phyloP scores from a whole-genome alignment of 257 asterid genomes.

The Solanum neorickii region DNA sequence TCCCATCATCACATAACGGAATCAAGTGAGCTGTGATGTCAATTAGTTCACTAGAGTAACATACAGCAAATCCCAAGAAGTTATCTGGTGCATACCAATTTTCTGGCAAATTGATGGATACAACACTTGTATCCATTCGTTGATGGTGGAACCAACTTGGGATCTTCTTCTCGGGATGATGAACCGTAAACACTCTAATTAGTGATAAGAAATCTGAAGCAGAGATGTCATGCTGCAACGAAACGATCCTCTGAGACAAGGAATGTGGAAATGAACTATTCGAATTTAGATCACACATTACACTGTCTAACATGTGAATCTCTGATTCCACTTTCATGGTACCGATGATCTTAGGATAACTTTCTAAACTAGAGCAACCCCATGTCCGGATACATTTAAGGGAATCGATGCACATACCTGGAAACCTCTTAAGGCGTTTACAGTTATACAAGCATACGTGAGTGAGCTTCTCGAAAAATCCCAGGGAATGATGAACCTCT shows the following conservation, averaged over 20 bases:
- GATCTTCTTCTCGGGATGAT: not conserved
- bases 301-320: not conserved
- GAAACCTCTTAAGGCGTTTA: not conserved
- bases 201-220: not conserved
- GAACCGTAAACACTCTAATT: not conserved
- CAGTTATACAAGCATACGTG: not conserved
- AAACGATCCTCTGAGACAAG: not conserved
- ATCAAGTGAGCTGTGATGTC: not conserved
- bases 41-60: not conserved
- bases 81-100: not conserved
- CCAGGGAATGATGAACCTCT: not conserved
- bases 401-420: not conserved
- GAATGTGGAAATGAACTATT: not conserved
- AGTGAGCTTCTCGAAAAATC: not conserved
- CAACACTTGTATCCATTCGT: not conserved
- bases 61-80: not conserved
- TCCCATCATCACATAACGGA: not conserved
- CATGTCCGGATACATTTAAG: not conserved
- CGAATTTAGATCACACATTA: not conserved
- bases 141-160: not conserved
- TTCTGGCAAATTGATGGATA: not conserved
- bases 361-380: not conserved
- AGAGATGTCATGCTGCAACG: not conserved
- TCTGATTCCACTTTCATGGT: not conserved
- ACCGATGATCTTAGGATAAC: not conserved